phyloP scores from a whole-genome alignment of 75 land plant genomes.

The Pseudotsuga menziesii region DNA sequence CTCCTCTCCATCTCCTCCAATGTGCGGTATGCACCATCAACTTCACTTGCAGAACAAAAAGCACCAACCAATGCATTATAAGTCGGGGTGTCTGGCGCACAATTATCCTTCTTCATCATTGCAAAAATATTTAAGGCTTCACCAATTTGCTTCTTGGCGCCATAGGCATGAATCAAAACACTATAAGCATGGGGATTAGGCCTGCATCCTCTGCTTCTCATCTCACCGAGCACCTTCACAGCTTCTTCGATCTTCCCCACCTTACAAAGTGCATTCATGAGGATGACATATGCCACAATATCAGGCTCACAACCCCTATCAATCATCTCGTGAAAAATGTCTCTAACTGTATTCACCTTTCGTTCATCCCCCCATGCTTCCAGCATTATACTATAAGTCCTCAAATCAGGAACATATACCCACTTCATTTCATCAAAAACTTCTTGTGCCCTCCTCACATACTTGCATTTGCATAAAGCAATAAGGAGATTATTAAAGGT shows the following conservation, averaged over 20 bases:
- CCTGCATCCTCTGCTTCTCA: conserved; percentile 28
- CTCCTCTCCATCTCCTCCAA: conserved; percentile 44
- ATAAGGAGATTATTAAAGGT: conserved; percentile 44
- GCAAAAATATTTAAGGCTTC: conserved; percentile 45
- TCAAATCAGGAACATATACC: conserved; percentile 48
- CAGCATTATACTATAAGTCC: conserved; percentile 41
- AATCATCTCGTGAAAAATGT: conserved; percentile 48
- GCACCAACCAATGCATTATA: conserved; percentile 54
- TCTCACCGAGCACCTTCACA: conserved; percentile 28
- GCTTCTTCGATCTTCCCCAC: conserved; percentile 26
- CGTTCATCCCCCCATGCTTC: conserved; percentile 46
- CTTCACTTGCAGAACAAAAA: conserved; percentile 30
- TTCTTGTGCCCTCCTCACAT: conserved; percentile 41
- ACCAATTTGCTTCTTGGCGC: conserved; percentile 31
- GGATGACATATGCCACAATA: conserved; percentile 46
- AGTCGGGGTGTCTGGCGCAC: conserved; percentile 37
- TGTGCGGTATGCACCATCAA: conserved; percentile 34
- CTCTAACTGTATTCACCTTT: conserved; percentile 24
- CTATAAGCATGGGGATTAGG: conserved; percentile 50
- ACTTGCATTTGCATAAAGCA: conserved; percentile 35
- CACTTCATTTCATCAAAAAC: conserved; percentile 40
- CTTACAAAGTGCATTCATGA: conserved; percentile 44
- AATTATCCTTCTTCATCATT: conserved; percentile 29
- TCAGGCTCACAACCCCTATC: conserved; percentile 46
- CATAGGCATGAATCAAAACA: conserved; percentile 50